phyloP scores from a whole-genome alignment of 2,329 filamentous ascomycete species.

The Ilyonectria mors-panacis region DNA sequence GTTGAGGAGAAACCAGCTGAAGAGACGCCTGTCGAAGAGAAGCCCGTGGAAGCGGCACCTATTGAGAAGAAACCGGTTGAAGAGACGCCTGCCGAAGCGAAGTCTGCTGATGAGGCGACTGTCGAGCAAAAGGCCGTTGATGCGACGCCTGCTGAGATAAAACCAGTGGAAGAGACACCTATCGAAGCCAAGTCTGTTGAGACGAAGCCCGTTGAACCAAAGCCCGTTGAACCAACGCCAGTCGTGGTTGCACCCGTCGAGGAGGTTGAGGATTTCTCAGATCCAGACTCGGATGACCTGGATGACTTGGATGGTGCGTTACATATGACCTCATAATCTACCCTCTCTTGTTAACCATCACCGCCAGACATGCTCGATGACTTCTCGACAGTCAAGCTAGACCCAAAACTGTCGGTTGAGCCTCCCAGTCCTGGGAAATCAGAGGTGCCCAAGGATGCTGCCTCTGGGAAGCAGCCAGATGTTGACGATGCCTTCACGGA shows the following conservation, averaged over 20 bases:
- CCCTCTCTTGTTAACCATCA: not conserved
- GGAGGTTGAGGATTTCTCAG: conserved; percentile 74
- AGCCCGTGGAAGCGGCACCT: conserved; percentile 8
- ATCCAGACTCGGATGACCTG: conserved; percentile 92
- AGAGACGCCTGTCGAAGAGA: not conserved
- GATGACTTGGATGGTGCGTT: conserved; percentile 87
- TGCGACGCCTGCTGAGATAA: conserved; percentile 6
- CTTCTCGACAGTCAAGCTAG: conserved; percentile 78
- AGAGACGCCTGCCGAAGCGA: not conserved
- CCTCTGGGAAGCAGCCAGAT: conserved; percentile 41
- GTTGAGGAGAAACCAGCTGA: not conserved
- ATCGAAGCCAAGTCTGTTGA: not conserved
- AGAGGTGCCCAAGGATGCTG: conserved; percentile 54
- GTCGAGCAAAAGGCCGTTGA: conserved; percentile 13
- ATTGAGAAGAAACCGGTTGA: conserved; percentile 12
- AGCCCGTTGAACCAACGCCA: not conserved
- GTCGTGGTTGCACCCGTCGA: conserved; percentile 25
- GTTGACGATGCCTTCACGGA: conserved; percentile 69
- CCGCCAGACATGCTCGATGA: conserved; percentile 90
- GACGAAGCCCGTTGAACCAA: not conserved
- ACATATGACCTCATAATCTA: not conserved
- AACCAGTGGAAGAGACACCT: conserved; percentile 1
- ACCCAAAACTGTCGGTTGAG: conserved; percentile 46
- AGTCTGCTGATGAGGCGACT: not conserved
- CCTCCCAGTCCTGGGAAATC: conserved; percentile 48